phyloP scores from a whole-genome alignment of 768 basidiomycete genomes.

The Lyophyllum decastes region DNA sequence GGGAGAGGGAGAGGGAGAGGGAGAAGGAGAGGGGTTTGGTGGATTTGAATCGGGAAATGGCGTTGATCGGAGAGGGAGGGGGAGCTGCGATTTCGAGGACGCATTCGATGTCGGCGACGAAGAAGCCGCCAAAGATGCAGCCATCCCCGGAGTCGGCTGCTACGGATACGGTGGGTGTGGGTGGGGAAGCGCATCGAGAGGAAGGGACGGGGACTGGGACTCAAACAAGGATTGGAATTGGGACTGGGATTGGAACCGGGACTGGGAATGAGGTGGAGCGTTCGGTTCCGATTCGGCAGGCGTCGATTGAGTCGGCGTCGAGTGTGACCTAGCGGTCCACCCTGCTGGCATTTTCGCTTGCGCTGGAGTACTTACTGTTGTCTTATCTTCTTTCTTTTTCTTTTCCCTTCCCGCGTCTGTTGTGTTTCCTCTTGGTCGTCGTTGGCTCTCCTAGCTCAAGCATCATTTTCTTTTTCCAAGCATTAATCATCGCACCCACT shows the following conservation, averaged over 20 bases:
- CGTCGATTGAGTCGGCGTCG: neutral
- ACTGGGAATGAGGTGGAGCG: too few relatives aligned
- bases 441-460: neutral
- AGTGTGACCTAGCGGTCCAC: neutral
- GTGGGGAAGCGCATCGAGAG: neutral
- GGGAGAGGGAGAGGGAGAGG: neutral
- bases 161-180: neutral
- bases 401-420: too few relatives aligned
- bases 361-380: neutral
- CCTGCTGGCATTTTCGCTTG: neutral
- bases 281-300: neutral
- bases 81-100: conserved; percentile 13
- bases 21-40: neutral
- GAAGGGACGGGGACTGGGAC: neutral
- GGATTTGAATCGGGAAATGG: neutral
- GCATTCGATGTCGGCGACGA: conserved; percentile 20
- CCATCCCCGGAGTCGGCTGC: conserved; percentile 2
- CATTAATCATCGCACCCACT: neutral
- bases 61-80: neutral
- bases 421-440: too few relatives aligned
- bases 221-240: neutral
- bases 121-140: conserved; percentile 9
- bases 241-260: neutral
- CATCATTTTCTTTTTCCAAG: neutral
- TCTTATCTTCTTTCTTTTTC: neutral